Percentiles rank a stretch among this genome's conserved stretches.
These are phyloP conservation scores for Entophlyctis luteolus DNA, from an alignment of 192 early-diverging fungal genomes.

Conservation along the genomic window DNA sequence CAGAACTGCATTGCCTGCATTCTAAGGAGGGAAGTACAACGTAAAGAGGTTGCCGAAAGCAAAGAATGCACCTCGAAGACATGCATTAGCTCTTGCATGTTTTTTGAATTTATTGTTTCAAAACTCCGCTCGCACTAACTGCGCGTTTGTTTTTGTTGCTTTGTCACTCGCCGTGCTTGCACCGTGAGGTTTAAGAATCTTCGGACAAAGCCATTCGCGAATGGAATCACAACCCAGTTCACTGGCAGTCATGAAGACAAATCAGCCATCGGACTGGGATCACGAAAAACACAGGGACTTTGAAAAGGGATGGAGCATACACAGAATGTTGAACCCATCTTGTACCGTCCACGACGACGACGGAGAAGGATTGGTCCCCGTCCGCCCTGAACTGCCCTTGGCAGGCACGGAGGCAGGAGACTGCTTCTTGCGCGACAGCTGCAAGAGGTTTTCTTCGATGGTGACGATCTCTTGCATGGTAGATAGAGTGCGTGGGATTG, in stretches of 20 bases:
- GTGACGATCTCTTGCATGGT: too few relatives aligned
- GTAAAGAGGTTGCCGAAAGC: too few relatives aligned
- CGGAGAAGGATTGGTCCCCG: too few relatives aligned
- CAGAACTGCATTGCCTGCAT: too few relatives aligned
- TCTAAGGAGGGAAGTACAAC: too few relatives aligned
- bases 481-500: too few relatives aligned
- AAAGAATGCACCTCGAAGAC: too few relatives aligned
- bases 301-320: neutral
- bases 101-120: too few relatives aligned
- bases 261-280: neutral
- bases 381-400: too few relatives aligned
- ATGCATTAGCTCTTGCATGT: too few relatives aligned
- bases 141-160: neutral
- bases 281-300: neutral
- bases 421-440: neutral
- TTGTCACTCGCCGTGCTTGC: neutral
- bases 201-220: conserved; percentile 8
- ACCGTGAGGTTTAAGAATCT: neutral
- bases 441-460: neutral
- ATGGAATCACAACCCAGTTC: conserved; percentile 12
- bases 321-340: neutral
- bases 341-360: neutral
- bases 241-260: neutral
- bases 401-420: too few relatives aligned
- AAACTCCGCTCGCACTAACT: too few relatives aligned